Base-by-base conservation (phyloP, 352 stramenopile genomes). In the Phytopythium chamaehyphon region DNA sequence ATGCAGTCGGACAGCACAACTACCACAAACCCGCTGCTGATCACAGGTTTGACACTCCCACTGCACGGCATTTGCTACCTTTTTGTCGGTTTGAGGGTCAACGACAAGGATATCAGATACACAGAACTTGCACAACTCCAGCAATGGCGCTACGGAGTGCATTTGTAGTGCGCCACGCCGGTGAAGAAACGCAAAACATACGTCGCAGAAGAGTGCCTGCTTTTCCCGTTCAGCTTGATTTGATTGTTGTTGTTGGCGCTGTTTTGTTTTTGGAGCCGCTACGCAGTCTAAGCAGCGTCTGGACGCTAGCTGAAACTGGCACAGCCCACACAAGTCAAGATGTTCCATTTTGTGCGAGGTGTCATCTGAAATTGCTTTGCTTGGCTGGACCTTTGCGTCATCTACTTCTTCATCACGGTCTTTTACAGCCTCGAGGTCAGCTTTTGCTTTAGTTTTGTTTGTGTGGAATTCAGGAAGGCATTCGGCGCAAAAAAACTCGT, bases 261-360 rank as follows among this genome's bases (percentile, higher is more conserved):
- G 51, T 31, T 43, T 15, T 19, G 49, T 55, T 19, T 33, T 10
- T 2, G 49, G 42, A 6, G 38, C 23, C 10, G 62, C 40, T 6
- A 54, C 44, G 42, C 78, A 90, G 19, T 69, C 60, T 0, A 61
- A 38, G 23, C 76, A 90, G 23, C 71, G 62, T 1, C 73, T 60
- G 5, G 78, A 84, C 1, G 78, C 78, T 18, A 86, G 55, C 18
- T 88, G 75, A 50, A 90, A 87, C 54, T 73, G 64, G 31, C 78
- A 90, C 19, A 89, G 39, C 1, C 78, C 73, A 31, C 78, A 90
- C 3, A 78, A 36, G 16, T 59, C 9, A 24, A 83, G 66, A 18
- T 47, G 33, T 55, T 83, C 66, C 38, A 75, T 61, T 38, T 76
- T 67, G 21, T 83, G 72, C 6, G 56, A 46, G 6, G 36, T 8